These are phyloP conservation scores for Metschnikowia lachancei DNA, from an alignment of 805 yeast species.

Conservation along the genomic window DNA sequence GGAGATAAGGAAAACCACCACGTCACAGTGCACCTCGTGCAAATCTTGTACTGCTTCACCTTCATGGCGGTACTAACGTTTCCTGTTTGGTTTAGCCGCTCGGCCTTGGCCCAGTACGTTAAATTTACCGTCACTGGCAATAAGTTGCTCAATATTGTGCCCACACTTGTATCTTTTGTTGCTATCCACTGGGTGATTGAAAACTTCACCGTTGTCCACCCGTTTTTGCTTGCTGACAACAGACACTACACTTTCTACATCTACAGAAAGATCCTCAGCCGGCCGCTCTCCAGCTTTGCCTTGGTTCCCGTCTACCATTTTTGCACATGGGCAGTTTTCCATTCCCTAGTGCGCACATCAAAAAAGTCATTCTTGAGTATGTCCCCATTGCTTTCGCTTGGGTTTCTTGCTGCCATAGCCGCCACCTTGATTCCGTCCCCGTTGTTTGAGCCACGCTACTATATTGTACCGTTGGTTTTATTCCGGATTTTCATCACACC, in stretches of 20 bases:
- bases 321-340: constrained; percentile 33
- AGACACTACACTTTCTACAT: constrained; percentile 90
- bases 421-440: constrained; percentile 84
- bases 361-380: constrained; percentile 15
- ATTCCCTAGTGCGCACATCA: constrained; percentile 2
- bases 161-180: constrained; percentile 15
- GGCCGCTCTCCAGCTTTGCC: constrained; percentile 45
- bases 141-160: constrained; percentile 18
- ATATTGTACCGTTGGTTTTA: constrained; percentile 72
- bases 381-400: constrained; percentile 42
- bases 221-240: constrained; percentile 89
- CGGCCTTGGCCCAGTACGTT: constrained; percentile 41
- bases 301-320: constrained; percentile 73
- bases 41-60: constrained; percentile 71
- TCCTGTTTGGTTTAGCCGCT: constrained; percentile 67
- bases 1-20: constrained; percentile 90
- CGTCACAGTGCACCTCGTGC: constrained; percentile 70
- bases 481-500: constrained; percentile 58
- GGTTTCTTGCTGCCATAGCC: constrained; percentile 50
- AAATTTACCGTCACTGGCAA: constrained; percentile 26
- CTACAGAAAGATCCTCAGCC: constrained; percentile 62
- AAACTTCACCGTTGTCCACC: constrained; percentile 74
- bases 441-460: constrained; percentile 90
- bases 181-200: constrained; percentile 48
- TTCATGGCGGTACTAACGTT: constrained; percentile 63